phyloP scores from a whole-genome alignment of 352 stramenopile species.

The Phytophthora aleatoria region DNA sequence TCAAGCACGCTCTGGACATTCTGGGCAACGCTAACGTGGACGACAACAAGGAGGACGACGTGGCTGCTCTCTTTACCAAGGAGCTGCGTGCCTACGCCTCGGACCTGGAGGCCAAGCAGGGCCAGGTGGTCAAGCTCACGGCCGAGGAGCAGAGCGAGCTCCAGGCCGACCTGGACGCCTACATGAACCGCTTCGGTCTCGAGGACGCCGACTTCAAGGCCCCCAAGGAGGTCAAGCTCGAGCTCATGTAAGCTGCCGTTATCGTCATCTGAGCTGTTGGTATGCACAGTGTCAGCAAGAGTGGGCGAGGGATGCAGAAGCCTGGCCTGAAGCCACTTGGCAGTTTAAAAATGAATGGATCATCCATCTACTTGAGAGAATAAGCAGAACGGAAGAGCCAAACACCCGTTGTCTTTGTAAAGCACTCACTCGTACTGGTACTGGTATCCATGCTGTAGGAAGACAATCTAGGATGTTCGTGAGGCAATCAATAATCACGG shows the following conservation, averaged over 20 bases:
- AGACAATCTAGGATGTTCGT: too few species aligned
- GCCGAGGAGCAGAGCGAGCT: slow-evolving; percentile 80
- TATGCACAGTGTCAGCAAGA: slow-evolving; percentile 19
- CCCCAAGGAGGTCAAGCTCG: slow-evolving; percentile 83
- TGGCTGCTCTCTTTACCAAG: slow-evolving; percentile 83
- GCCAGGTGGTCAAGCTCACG: slow-evolving; percentile 76
- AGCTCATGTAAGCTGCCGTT: slow-evolving; percentile 75
- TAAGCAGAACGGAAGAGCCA: slow-evolving; percentile 18
- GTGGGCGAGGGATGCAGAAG: slow-evolving; percentile 16
- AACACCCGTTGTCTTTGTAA: background rate
- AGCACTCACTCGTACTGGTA: background rate
- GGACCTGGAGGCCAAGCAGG: slow-evolving; percentile 79
- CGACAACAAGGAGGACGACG: slow-evolving; percentile 84
- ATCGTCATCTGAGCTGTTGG: slow-evolving; percentile 16
- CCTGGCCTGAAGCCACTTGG: slow-evolving; percentile 18
- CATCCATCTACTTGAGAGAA: slow-evolving; percentile 42
- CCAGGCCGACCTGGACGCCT: slow-evolving; percentile 83
- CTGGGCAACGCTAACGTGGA: slow-evolving; percentile 68
- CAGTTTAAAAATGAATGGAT: slow-evolving; percentile 44
- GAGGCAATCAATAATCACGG: background rate
- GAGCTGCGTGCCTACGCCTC: slow-evolving; percentile 80
- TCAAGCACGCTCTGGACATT: slow-evolving; percentile 87
- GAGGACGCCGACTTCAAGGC: slow-evolving; percentile 83
- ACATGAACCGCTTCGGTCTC: slow-evolving; percentile 88
- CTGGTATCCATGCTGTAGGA: too few species aligned